phyloP scores from a whole-genome alignment of 352 stramenopile genomes.

The Globisporangium rhizosaccharum region DNA sequence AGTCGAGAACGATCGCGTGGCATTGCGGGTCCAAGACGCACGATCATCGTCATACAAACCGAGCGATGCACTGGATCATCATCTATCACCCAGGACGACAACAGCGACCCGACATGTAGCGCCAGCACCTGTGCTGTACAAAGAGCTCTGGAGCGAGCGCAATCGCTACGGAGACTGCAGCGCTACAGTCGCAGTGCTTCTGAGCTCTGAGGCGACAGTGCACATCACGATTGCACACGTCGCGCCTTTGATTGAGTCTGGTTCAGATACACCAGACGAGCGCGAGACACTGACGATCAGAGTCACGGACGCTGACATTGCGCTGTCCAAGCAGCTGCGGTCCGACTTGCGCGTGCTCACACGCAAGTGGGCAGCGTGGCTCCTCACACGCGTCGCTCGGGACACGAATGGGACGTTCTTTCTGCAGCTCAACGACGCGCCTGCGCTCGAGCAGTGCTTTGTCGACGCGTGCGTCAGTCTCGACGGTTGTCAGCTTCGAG shows the following conservation, averaged over 20 bases:
- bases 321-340: constrained; percentile 20
- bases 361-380: constrained; percentile 32
- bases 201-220: constrained; percentile 29
- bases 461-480: constrained; percentile 12
- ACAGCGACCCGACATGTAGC: neutral
- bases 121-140: constrained; percentile 23
- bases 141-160: constrained; percentile 39
- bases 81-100: neutral
- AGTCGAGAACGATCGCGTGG: neutral
- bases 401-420: constrained; percentile 18
- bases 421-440: constrained; percentile 21
- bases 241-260: neutral
- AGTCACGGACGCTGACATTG: constrained; percentile 20
- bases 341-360: constrained; percentile 27
- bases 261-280: neutral
- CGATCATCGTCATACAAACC: neutral
- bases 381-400: constrained; percentile 22
- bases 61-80: neutral
- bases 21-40: neutral
- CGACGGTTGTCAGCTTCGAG: constrained; percentile 9
- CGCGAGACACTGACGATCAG: neutral
- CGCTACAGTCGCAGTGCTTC: constrained; percentile 25
- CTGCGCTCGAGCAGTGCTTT: constrained; percentile 14
- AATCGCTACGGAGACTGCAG: neutral
- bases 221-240: constrained; percentile 14